These are phyloP conservation scores for Craterostigma plantagineum DNA, from an alignment of 257 asterid genomes.

Conservation along the genomic window DNA sequence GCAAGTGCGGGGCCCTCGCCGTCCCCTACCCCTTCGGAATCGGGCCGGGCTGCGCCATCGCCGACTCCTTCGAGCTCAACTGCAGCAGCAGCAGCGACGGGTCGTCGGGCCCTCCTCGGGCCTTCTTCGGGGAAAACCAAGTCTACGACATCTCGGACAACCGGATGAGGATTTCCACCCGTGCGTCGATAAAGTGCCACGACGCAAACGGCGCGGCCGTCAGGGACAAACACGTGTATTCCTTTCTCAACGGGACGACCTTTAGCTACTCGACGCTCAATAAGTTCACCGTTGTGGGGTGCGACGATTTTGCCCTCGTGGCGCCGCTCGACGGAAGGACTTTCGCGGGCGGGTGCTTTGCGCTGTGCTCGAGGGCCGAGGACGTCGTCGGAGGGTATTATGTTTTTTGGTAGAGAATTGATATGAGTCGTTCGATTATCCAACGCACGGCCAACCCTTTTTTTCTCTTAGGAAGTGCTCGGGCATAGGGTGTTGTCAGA, in stretches of 20 bases:
- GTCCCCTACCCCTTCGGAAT: constrained; percentile 52
- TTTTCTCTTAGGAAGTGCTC: constrained; percentile 17
- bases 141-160: constrained; percentile 32
- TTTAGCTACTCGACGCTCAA: constrained; percentile 38
- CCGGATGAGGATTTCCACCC: constrained; percentile 29
- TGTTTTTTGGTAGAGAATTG: no score
- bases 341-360: constrained; percentile 37
- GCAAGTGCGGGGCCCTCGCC: constrained; percentile 35
- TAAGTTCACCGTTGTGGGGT: constrained; percentile 43
- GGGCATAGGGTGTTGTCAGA: constrained; percentile 68
- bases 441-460: no score
- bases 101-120: constrained; percentile 30
- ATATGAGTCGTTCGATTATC: no score
- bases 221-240: constrained; percentile 13
- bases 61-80: constrained; percentile 11
- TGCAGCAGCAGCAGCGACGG: constrained; percentile 35
- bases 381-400: constrained; percentile 15
- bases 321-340: constrained; percentile 3
- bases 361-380: constrained; percentile 21
- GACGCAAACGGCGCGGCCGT: constrained; percentile 9
- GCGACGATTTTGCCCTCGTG: constrained; percentile 34
- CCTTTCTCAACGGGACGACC: constrained; percentile 13
- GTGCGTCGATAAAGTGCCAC: constrained; percentile 27
- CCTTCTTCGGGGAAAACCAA: constrained; percentile 11
- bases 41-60: constrained; percentile 23